These are phyloP conservation scores for Anthracocystis walkeri DNA, from an alignment of 1,284 basidiomycete genomes.

Conservation along the genomic window DNA sequence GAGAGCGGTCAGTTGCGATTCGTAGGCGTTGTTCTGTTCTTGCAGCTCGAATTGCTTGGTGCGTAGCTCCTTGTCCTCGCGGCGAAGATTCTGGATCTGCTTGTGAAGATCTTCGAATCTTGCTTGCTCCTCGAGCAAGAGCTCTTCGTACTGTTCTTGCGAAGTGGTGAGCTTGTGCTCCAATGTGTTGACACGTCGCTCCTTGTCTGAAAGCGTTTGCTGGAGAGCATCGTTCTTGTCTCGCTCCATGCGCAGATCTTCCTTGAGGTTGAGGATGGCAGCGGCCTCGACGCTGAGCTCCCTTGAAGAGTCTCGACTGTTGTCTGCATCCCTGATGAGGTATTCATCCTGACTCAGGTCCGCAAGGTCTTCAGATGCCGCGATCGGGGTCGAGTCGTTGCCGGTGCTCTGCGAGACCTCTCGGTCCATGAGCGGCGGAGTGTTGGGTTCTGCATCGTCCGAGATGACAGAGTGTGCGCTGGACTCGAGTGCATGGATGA, in stretches of 20 bases:
- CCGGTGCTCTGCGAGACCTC: slow-evolving; percentile 32
- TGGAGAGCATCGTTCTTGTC: slow-evolving; percentile 47
- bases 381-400: slow-evolving; percentile 34
- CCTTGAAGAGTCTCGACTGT: slow-evolving; percentile 37
- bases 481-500: slow-evolving; percentile 42
- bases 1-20: slow-evolving; percentile 34
- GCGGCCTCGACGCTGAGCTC: slow-evolving; percentile 39
- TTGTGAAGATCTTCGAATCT: slow-evolving; percentile 43
- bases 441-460: slow-evolving; percentile 22
- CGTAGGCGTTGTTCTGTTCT: slow-evolving; percentile 43
- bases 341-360: slow-evolving; percentile 34
- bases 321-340: slow-evolving; percentile 30
- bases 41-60: slow-evolving; percentile 37
- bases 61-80: slow-evolving; percentile 44
- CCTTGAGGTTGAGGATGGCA: slow-evolving; percentile 39
- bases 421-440: slow-evolving; percentile 30
- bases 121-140: slow-evolving; percentile 42
- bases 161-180: slow-evolving; percentile 48
- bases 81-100: slow-evolving; percentile 41
- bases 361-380: slow-evolving; percentile 26
- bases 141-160: slow-evolving; percentile 49
- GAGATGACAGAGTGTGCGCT: slow-evolving; percentile 34
- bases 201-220: slow-evolving; percentile 45
- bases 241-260: slow-evolving; percentile 47
- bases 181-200: slow-evolving; percentile 37